Base-by-base conservation (phyloP, 306 rosid species). In the Boehmeria nivea region DNA sequence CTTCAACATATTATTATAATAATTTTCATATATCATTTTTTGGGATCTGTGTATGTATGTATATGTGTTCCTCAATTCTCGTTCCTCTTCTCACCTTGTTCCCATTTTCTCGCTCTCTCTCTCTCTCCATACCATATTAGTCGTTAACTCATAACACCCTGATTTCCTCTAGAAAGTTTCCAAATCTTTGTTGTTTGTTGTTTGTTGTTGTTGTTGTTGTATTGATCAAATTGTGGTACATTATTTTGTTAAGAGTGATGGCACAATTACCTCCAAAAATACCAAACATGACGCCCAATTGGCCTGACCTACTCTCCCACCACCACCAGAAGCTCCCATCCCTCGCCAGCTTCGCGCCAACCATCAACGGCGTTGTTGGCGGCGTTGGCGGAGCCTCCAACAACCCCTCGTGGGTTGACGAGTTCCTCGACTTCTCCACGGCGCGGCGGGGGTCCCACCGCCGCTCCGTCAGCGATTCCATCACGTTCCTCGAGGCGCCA, bases 181-280 rank as follows among this genome's bases (percentile, higher is more conserved):
- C 13, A n/a, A 26, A 26, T 51, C 39, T 51, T 25, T 16, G 56
- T 26, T 26, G n/a, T 51, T 40, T 48, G 38, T 34, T 51, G 7
- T 12, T 13, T 51, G 11, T n/a, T 44, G 22, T 44, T 20, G 47
- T 13, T 13, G 18, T 17, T 43, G 18, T 43, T n/a, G n/a, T n/a
- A n/a, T n/a, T n/a, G n/a, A n/a, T n/a, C n/a, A n/a, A n/a, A n/a
- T 43, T 6, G n/a, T n/a, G 20, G 11, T 44, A 18, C 18, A 13
- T 39, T 39, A 13, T 39, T 6, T 9, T 39, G 6, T 4, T 51
- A 16, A 15, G 1, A 18, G 14, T 20, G 11, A 89, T 91, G 99
- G 96, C 96, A 16, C 96, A 91, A 48, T 81, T 91, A 25, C 99
- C 99, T 43, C 99, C 99, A 0, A 91, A 91, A 72, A 70, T 85